Percentiles rank a stretch among this genome's conserved stretches.
phyloP scores from a whole-genome alignment of 371 early-diverging fungal species.

The Cokeromyces recurvatus region DNA sequence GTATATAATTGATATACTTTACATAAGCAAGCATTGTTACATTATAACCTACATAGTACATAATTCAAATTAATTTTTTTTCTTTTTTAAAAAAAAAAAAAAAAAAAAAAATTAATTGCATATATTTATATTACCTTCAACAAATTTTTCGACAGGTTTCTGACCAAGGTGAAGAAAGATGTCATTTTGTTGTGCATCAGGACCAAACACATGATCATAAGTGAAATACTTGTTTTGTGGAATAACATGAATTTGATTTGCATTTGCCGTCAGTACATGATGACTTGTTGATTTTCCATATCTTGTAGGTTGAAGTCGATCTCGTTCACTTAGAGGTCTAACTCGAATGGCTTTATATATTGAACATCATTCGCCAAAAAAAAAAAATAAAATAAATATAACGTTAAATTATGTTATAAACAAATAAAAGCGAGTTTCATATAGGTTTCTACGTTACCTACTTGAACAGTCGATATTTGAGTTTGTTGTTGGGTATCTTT shows the following conservation, averaged over 20 bases:
- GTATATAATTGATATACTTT: too few relatives aligned
- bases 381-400: too few relatives aligned
- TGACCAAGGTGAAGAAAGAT: slow-evolving; percentile 36
- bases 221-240: slow-evolving; percentile 42
- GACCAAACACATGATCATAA: slow-evolving; percentile 46
- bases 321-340: slow-evolving; percentile 39
- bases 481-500: slow-evolving; percentile 1
- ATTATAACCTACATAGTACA: slow-evolving; percentile 69
- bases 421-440: background rate
- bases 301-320: slow-evolving; percentile 43
- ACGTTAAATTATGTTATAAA: background rate
- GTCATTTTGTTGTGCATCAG: slow-evolving; percentile 33
- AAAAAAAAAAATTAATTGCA: too few relatives aligned
- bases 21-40: slow-evolving; percentile 97
- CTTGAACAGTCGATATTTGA: slow-evolving; percentile 35
- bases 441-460: slow-evolving; percentile 22
- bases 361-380: too few relatives aligned
- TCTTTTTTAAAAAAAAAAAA: background rate
- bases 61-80: background rate
- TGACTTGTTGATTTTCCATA: slow-evolving; percentile 27
- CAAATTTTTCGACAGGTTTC: slow-evolving; percentile 37
- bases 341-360: slow-evolving; percentile 37
- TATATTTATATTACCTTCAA: slow-evolving; percentile 41
- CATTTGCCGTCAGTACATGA: slow-evolving; percentile 33
- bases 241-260: slow-evolving; percentile 37